Conservation (phyloP, 345 rosid species). For the Populus pruinosa region DNA sequence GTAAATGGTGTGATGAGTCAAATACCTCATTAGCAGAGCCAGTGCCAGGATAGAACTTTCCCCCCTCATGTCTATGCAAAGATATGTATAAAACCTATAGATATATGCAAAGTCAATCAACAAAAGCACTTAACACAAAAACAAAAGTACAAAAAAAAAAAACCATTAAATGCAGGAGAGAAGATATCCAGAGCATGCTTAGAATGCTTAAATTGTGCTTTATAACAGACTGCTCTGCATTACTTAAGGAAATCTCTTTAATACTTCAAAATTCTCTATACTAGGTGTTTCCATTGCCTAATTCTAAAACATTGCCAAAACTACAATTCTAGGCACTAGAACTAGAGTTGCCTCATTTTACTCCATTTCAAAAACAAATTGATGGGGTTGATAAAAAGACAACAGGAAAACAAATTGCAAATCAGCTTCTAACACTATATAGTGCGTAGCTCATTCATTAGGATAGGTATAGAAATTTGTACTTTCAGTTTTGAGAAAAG, state of each 20-base stretch:
- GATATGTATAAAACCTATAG: constrained; percentile 83
- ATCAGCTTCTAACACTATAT: no score
- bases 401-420: no score
- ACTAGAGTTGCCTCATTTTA: constrained; percentile 2
- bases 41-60: constrained; percentile 86
- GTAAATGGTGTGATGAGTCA: background rate
- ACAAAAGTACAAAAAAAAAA: background rate
- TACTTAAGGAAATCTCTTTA: background rate
- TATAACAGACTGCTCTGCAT: background rate
- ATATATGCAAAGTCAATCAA: background rate
- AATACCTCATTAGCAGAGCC: constrained; percentile 85
- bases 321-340: background rate
- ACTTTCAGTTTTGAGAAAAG: no score
- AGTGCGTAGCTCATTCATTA: no score
- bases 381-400: no score
- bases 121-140: background rate
- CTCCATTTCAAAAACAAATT: background rate
- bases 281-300: background rate
- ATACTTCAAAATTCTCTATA: background rate
- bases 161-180: background rate
- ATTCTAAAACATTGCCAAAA: background rate
- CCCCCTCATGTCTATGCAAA: constrained; percentile 90
- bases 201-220: constrained; percentile 3
- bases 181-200: background rate
- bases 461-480: no score